Base-by-base conservation (phyloP, 2,329 filamentous ascomycete genomes). In the Fusarium acutatum region DNA sequence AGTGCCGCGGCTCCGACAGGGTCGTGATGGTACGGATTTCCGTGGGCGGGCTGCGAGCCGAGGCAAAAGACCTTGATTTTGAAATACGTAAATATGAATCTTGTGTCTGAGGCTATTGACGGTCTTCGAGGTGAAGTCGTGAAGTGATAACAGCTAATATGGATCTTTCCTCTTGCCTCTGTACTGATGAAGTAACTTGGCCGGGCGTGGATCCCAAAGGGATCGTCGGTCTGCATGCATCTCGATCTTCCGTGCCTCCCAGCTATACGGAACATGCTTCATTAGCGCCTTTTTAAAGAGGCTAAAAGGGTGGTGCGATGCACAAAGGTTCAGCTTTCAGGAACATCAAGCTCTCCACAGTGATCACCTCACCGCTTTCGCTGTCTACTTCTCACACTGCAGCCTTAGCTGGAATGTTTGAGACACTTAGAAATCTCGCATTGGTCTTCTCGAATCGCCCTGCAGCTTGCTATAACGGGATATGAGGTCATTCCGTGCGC, bases 191-290 rank as follows among this genome's bases (percentile, higher is more conserved):
- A 60, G 52, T 28, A 56, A 52, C 32, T 44, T 46, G 41, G 41
- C 49, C 38, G 26, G 62, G 57, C 60, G 44, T 67, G 74, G 68
- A 57, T 64, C 61, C 40, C 40, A 52, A 58, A 43, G 56, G 47
- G 71, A 73, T 73, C 71, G 63, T 64, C 62, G 24, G 67, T 62
- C 50, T 72, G 69, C 67, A 65, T 76, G 57, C 65, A 77, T 74
- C 57, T 68, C 69, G 72, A 75, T 77, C 64, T 72, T 54, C 56
- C 65, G 68, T 62, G 59, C 60, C 73, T 74, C 57, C 60, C 68
- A 65, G 65, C 69, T 77, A 75, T 67, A 77, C 75, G 72, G 74
- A 56, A 67, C 74, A 65, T 77, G 75, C 75, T 67, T 71, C 64
- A 67, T 37, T 77, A 77, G 75, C 60, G 58, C 41, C 41, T 35